Evolutionary conservation across 768 basidiomycete species (phyloP).

Genomic region (Epithele typhae): DNA sequence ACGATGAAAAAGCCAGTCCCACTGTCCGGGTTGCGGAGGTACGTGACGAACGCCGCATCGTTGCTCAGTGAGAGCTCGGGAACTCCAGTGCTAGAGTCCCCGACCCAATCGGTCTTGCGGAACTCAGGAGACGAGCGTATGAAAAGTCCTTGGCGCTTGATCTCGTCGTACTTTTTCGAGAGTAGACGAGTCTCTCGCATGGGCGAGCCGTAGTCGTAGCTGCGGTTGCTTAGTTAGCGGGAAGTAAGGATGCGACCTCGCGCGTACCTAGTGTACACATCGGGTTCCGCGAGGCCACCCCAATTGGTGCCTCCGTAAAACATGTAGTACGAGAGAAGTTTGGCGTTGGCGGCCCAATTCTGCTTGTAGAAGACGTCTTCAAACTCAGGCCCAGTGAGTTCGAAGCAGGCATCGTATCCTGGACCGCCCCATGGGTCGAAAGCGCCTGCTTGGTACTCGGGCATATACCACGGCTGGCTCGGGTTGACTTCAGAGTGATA

Average conservation of each 20-base stretch:
- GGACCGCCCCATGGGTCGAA: conserved; percentile 84
- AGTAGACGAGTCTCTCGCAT: conserved; percentile 66
- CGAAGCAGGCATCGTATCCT: conserved; percentile 60
- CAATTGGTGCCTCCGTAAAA: conserved; percentile 84
- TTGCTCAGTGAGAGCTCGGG: conserved; percentile 25
- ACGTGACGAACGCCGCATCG: conserved; percentile 54
- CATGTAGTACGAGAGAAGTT: conserved; percentile 85
- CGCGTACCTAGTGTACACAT: background rate
- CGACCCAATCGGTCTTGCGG: conserved; percentile 74
- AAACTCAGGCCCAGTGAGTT: conserved; percentile 68
- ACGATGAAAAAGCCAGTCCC: conserved; percentile 64
- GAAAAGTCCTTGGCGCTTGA: conserved; percentile 77
- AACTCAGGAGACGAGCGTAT: conserved; percentile 75
- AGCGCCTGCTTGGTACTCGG: conserved; percentile 51
- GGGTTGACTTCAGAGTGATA: conserved; percentile 52
- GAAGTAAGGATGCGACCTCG: too few relatives aligned
- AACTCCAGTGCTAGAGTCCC: conserved; percentile 48
- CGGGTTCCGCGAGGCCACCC: conserved; percentile 44
- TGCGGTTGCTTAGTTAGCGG: too few relatives aligned
- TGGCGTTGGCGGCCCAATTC: conserved; percentile 78
- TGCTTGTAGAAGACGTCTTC: conserved; percentile 75
- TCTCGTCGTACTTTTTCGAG: conserved; percentile 66
- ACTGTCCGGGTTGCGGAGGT: conserved; percentile 66
- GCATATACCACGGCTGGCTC: conserved; percentile 63
- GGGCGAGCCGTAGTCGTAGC: conserved; percentile 79